Percentiles rank a stretch among this genome's conserved stretches.
phyloP scores from a whole-genome alignment of 768 basidiomycete species.

The Podaxis sp. region DNA sequence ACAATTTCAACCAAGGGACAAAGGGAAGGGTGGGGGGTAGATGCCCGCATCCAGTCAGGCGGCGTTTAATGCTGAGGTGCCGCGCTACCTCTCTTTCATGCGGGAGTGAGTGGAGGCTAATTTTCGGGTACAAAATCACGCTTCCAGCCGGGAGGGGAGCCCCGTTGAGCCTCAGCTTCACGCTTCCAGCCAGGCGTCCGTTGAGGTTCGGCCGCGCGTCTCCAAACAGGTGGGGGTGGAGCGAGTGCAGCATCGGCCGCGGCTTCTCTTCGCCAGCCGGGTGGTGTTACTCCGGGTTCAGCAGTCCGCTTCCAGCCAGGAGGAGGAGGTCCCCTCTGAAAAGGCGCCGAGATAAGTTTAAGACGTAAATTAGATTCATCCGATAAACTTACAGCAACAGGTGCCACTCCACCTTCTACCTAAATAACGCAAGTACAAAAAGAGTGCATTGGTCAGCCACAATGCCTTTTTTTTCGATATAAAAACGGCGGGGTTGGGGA shows the following conservation, averaged over 20 bases:
- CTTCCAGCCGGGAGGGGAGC: constrained; percentile 7
- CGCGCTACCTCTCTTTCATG: constrained; percentile 17
- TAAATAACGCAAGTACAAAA: not conserved
- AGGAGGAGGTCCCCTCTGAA: constrained; percentile 2
- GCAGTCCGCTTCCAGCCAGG: not conserved
- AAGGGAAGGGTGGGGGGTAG: not conserved
- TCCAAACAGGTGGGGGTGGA: constrained; percentile 6
- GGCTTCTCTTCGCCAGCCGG: not conserved
- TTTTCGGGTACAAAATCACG: not conserved
- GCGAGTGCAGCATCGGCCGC: no score
- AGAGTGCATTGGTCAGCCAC: not conserved
- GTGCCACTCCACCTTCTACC: not conserved
- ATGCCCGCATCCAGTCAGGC: not conserved
- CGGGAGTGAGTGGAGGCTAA: not conserved
- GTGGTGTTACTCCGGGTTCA: not conserved
- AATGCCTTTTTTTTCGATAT: no score
- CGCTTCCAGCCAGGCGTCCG: constrained; percentile 16
- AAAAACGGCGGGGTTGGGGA: not conserved
- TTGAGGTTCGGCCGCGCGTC: constrained; percentile 11
- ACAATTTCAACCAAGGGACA: not conserved
- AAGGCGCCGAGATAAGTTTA: not conserved
- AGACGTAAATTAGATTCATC: not conserved
- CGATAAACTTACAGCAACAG: not conserved
- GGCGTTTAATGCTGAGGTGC: not conserved
- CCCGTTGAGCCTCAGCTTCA: constrained; percentile 3